phyloP scores from a whole-genome alignment of 2,329 filamentous ascomycete genomes.

The Nannizziopsis arthrosporioides region DNA sequence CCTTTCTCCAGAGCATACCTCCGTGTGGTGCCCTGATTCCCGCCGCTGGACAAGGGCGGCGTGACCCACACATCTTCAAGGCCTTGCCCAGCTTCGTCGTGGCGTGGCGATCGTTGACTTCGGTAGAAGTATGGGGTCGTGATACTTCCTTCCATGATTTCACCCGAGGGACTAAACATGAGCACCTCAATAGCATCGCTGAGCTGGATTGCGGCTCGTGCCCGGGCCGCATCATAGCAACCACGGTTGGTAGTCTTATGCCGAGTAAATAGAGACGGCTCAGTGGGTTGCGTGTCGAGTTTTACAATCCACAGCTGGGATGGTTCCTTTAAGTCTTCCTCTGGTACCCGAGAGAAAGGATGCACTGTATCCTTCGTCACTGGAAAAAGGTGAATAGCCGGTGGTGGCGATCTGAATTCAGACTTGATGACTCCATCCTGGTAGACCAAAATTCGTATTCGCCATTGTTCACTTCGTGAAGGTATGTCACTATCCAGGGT shows the following conservation, averaged over 20 bases:
- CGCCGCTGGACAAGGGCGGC: constrained; percentile 63
- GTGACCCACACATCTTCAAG: constrained; percentile 56
- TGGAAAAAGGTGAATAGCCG: constrained; percentile 11
- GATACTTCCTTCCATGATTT: constrained; percentile 75
- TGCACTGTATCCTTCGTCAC: too few species aligned
- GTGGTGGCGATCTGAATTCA: constrained; percentile 23
- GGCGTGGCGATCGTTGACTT: constrained; percentile 28
- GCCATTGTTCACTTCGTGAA: constrained; percentile 26
- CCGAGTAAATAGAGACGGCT: constrained; percentile 55
- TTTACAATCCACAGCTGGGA: constrained; percentile 37
- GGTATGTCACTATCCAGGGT: constrained; percentile 27
- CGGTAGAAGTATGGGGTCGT: constrained; percentile 69
- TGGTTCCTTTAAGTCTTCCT: constrained; percentile 4
- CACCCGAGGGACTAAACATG: constrained; percentile 51
- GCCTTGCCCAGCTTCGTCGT: constrained; percentile 17
- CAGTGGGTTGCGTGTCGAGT: constrained; percentile 43
- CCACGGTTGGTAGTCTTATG: constrained; percentile 72
- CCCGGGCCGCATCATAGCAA: constrained; percentile 60
- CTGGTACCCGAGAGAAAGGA: too few species aligned
- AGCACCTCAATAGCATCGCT: constrained; percentile 56
- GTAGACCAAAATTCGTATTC: constrained; percentile 28
- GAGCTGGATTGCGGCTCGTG: constrained; percentile 44
- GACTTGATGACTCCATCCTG: constrained; percentile 22
- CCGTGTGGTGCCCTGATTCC: constrained; percentile 70
- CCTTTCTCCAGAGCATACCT: constrained; percentile 65